Conservation (phyloP, 1,139 yeast species). For the Saccharomyces hybrid region DNA sequence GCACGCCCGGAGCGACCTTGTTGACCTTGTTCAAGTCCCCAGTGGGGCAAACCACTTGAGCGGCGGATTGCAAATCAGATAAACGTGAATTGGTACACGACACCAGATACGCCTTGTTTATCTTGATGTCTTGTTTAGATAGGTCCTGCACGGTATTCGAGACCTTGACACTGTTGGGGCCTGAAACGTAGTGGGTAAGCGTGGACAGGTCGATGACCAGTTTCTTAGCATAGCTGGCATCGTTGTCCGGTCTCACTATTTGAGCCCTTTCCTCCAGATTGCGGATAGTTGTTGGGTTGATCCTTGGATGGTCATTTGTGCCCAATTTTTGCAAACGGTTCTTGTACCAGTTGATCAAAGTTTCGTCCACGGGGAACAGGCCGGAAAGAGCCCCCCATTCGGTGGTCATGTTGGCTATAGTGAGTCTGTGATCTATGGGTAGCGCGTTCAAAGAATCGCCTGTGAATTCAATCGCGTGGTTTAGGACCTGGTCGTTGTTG, state of each 20-base stretch:
- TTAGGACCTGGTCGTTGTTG: slow-evolving; percentile 91
- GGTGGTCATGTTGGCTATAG: slow-evolving; percentile 98
- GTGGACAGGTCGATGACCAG: slow-evolving; percentile 74
- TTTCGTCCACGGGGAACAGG: slow-evolving; percentile 83
- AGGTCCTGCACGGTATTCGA: slow-evolving; percentile 72
- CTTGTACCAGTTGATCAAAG: slow-evolving; percentile 66
- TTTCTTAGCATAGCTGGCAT: slow-evolving; percentile 82
- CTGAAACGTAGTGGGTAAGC: slow-evolving; percentile 84
- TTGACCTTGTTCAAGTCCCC: slow-evolving; percentile 38
- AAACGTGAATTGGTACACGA: slow-evolving; percentile 94
- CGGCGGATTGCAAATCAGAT: slow-evolving; percentile 91
- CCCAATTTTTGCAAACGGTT: slow-evolving; percentile 58
- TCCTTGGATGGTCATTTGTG: slow-evolving; percentile 74
- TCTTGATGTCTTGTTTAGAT: slow-evolving; percentile 62
- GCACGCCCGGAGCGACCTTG: slow-evolving; percentile 80
- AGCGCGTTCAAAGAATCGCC: slow-evolving; percentile 75
- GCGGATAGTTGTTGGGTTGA: slow-evolving; percentile 52
- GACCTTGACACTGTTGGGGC: slow-evolving; percentile 94
- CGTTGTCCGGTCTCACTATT: slow-evolving; percentile 50
- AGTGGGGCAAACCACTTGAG: slow-evolving; percentile 46
- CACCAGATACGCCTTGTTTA: slow-evolving; percentile 93
- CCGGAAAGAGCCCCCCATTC: slow-evolving; percentile 99
- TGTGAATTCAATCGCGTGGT: slow-evolving; percentile 93
- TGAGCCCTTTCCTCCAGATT: slow-evolving; percentile 21
- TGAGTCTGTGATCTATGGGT: slow-evolving; percentile 82